Evolutionary conservation across 164 flowering plant genomes (phyloP).

Genomic region (Piper longum): DNA sequence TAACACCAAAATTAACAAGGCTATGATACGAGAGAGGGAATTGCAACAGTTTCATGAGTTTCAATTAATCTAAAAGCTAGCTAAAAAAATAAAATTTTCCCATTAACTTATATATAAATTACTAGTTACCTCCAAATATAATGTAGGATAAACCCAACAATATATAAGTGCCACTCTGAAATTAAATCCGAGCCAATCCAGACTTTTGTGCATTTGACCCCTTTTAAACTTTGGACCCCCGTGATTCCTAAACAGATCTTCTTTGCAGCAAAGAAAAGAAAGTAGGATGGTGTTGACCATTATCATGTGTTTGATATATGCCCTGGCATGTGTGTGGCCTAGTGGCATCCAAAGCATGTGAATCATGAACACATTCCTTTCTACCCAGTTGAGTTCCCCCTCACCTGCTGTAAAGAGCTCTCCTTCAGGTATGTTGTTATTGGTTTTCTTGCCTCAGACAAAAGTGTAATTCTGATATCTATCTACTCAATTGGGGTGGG

Average conservation of each 20-base stretch:
- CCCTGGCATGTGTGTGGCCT: background rate
- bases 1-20: too few species aligned
- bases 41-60: too few species aligned
- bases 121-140: too few species aligned
- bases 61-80: too few species aligned
- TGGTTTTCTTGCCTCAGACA: background rate
- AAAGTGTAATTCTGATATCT: background rate
- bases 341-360: slow-evolving; percentile 6
- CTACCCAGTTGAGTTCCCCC: background rate
- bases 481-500: background rate
- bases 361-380: background rate
- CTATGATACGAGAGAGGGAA: too few species aligned
- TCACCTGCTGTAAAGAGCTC: background rate
- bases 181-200: too few species aligned
- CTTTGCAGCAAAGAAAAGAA: background rate
- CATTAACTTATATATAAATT: too few species aligned
- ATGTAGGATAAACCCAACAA: too few species aligned
- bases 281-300: background rate
- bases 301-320: background rate
- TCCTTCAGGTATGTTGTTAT: background rate
- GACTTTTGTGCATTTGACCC: background rate
- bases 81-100: too few species aligned
- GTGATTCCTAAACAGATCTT: slow-evolving; percentile 1
- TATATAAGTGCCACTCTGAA: too few species aligned
- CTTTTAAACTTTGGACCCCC: background rate